Evolutionary conservation across 129 eudicot species (phyloP).

Genomic region (Lactuca saligna): DNA sequence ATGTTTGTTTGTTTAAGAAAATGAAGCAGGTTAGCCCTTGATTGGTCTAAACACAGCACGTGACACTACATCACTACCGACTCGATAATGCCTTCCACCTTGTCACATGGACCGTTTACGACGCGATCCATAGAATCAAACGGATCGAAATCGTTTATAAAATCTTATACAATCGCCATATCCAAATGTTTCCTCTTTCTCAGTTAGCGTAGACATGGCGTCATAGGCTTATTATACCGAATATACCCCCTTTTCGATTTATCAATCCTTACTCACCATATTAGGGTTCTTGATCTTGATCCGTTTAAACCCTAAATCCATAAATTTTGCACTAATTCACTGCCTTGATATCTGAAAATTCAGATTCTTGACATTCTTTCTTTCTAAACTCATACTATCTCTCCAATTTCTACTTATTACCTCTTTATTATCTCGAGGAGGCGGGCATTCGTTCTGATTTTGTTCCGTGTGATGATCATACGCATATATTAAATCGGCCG

Average conservation of each 20-base stretch:
- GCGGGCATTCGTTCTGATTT: constrained; percentile 16
- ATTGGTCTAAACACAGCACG: background rate
- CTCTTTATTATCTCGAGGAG: background rate
- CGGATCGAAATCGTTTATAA: constrained; percentile 2
- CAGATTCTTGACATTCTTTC: background rate
- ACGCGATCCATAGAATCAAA: background rate
- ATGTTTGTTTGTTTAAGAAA: no score
- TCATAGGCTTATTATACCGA: background rate
- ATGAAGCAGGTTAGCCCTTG: background rate
- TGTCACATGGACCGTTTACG: background rate
- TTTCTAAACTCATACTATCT: background rate
- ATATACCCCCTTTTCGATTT: constrained; percentile 6
- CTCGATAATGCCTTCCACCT: constrained; percentile 11
- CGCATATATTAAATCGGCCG: constrained; percentile 5
- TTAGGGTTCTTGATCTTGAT: constrained; percentile 33
- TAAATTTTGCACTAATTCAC: constrained; percentile 11
- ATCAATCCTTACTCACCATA: background rate
- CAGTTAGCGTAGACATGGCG: constrained; percentile 1
- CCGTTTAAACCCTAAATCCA: constrained; percentile 37
- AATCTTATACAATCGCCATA: constrained; percentile 5
- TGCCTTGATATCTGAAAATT: background rate
- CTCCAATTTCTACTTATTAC: background rate
- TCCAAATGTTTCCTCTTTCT: background rate
- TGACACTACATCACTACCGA: background rate
- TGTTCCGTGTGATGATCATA: constrained; percentile 30